Conservation (phyloP, 768 basidiomycete genomes). For the Sarcodon sp. region DNA sequence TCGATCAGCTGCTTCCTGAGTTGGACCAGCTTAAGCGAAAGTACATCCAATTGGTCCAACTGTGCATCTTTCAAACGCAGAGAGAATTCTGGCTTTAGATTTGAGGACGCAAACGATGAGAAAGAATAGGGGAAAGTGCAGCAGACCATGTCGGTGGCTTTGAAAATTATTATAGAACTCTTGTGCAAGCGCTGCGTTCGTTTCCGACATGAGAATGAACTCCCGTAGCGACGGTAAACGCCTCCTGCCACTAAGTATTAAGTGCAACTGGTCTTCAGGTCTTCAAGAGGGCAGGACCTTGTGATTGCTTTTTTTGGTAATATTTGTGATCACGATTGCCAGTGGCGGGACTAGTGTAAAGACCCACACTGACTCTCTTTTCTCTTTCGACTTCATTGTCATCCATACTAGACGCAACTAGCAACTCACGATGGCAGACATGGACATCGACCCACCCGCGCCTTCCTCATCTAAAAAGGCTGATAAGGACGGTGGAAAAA, state of each 20-base stretch:
- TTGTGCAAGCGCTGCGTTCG: conserved; percentile 32
- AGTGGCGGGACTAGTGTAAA: too few relatives aligned
- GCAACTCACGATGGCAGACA: conserved; percentile 35
- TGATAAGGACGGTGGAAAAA: conserved; percentile 52
- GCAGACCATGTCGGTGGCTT: conserved; percentile 35
- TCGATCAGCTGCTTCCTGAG: conserved; percentile 51
- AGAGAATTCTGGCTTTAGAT: not conserved
- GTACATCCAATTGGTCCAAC: conserved; percentile 23
- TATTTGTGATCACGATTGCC: too few relatives aligned
- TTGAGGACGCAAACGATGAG: conserved; percentile 10
- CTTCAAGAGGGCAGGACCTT: too few relatives aligned
- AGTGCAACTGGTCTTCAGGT: too few relatives aligned
- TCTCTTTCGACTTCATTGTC: not conserved
- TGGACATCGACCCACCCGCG: conserved; percentile 58
- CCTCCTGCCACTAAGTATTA: conserved; percentile 7
- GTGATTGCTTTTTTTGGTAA: conserved; percentile 3
- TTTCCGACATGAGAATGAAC: conserved; percentile 9
- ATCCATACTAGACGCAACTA: not conserved
- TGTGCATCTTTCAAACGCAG: not conserved
- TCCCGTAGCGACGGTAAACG: conserved; percentile 4
- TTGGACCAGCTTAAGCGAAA: conserved; percentile 40
- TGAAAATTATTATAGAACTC: conserved; percentile 39
- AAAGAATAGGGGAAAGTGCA: not conserved
- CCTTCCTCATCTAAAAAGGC: conserved; percentile 21
- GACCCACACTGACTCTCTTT: not conserved